Evolutionary conservation across 2,329 filamentous ascomycete genomes (phyloP).

Genomic region (Bipolaris cookei): DNA sequence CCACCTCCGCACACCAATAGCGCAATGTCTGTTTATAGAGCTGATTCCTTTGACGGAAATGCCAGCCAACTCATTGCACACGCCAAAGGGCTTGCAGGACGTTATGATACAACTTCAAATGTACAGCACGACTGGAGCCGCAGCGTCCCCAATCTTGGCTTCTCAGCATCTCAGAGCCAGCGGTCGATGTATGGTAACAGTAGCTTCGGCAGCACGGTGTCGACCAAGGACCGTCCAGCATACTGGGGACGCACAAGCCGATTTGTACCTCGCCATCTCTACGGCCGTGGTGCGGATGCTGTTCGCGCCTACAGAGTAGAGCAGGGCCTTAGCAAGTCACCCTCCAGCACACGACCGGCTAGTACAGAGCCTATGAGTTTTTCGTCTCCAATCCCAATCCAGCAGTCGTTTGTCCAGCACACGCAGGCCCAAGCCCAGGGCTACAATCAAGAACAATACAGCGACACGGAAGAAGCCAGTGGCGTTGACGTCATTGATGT

Average conservation of each 20-base stretch:
- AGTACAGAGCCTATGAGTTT: constrained; percentile 29
- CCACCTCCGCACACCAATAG: constrained; percentile 6
- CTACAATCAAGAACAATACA: constrained; percentile 18
- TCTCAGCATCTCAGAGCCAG: constrained; percentile 19
- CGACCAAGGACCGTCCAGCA: constrained; percentile 30
- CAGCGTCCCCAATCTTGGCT: constrained; percentile 34
- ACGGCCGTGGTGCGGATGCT: constrained; percentile 43
- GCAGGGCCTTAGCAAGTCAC: constrained; percentile 25
- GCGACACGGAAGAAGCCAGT: constrained; percentile 16
- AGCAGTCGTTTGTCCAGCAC: constrained; percentile 27
- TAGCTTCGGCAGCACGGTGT: constrained; percentile 18
- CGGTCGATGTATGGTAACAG: constrained; percentile 24
- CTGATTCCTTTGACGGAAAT: constrained; percentile 11
- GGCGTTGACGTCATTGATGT: constrained; percentile 18
- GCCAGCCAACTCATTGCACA: constrained; percentile 27
- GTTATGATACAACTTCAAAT: constrained; percentile 10
- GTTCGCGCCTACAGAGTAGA: constrained; percentile 36
- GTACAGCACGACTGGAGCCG: constrained; percentile 34
- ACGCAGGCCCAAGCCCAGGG: constrained; percentile 10
- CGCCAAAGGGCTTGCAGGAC: constrained; percentile 22
- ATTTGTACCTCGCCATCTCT: constrained; percentile 47
- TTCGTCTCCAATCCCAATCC: constrained; percentile 33
- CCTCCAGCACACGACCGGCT: constrained; percentile 19
- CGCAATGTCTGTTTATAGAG: constrained; percentile 14
- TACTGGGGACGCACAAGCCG: constrained; percentile 42